A percentile compares a stretch with the other conserved stretches of the same genome.
phyloP scores from a whole-genome alignment of 805 yeast species.

The Saccharomyces cerevisiae region DNA sequence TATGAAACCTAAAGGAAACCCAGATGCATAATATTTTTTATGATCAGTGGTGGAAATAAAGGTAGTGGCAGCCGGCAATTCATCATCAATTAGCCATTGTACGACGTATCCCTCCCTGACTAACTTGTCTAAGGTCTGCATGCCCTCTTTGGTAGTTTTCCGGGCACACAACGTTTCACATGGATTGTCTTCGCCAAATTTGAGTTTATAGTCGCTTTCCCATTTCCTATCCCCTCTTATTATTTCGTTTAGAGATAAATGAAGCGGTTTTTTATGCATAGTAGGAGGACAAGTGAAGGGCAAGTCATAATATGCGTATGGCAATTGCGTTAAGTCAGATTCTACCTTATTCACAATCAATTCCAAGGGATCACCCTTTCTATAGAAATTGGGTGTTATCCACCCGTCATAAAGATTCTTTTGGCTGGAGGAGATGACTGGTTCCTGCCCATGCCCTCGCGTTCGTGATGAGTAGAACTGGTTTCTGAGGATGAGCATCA shows the following conservation, averaged over 20 bases:
- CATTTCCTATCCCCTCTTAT: slow-evolving; percentile 73
- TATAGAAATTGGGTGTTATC: slow-evolving; percentile 31
- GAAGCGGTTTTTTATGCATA: slow-evolving; percentile 45
- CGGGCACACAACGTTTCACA: slow-evolving; percentile 66
- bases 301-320: slow-evolving; percentile 67
- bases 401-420: slow-evolving; percentile 10
- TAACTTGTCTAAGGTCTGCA: slow-evolving; percentile 50
- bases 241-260: slow-evolving; percentile 66
- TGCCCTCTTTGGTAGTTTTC: slow-evolving; percentile 42
- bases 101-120: slow-evolving; percentile 65
- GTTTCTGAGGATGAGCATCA: not conserved
- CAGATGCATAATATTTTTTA: slow-evolving; percentile 71
- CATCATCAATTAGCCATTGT: slow-evolving; percentile 75
- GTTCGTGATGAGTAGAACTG: not conserved
- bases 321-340: slow-evolving; percentile 63
- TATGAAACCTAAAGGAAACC: slow-evolving; percentile 75
- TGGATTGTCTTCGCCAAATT: slow-evolving; percentile 54
- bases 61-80: slow-evolving; percentile 80
- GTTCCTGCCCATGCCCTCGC: not conserved
- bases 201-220: slow-evolving; percentile 61
- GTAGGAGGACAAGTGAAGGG: slow-evolving; percentile 75
- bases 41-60: slow-evolving; percentile 51
- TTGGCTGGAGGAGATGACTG: not conserved
- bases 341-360: slow-evolving; percentile 70
- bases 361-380: slow-evolving; percentile 54